Evolutionary conservation across 2,329 filamentous ascomycete species (phyloP), one percentile per base, ranked within the genome.

Genomic region (Colletotrichum aenigma): DNA sequence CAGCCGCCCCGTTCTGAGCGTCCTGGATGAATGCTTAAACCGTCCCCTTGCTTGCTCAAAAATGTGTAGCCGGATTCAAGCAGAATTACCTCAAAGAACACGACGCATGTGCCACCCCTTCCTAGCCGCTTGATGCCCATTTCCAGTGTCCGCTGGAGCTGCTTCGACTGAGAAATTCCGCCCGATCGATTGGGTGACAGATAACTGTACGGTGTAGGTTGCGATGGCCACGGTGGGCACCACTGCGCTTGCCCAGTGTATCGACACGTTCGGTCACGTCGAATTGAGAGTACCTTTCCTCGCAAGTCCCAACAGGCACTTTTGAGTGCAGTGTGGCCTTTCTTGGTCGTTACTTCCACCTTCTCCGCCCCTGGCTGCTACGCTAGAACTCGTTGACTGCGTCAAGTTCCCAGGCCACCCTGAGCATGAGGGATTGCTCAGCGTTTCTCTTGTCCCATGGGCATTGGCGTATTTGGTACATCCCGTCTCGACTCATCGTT

Each of bases 21-120:
- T 84, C 80, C 7, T 58, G 18, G 36, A 83, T 75, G 24, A 85
- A 85, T 21, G 75, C 80, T 26, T 18, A 30, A 4, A 84, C 79
- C 2, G 82, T 87, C 26, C 83, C 84, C 78, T 89, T 89, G 66
- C 82, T 79, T 32, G 66, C 82, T 79, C 32, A 85, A 79, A 61
- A 89, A 85, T 3, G 83, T 87, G 79, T 88, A 89, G 75, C 85
- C 83, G 76, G 87, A 83, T 3, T 75, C 79, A 28, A 84, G 77
- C 52, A 89, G 81, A 10, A 83, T 85, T 6, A 88, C 78, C 70
- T 82, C 79, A 77, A 89, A 88, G 7, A 88, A 78, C 6, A 83
- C 84, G 18, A 86, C 83, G 10, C 83, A 81, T 1, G 85, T 77
- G 7, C 86, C 84, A 32, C 79, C 72, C n/a, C 79, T 24, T 10